Percentiles rank a stretch among this genome's conserved stretches.
phyloP scores from a whole-genome alignment of 2,329 filamentous ascomycete genomes.

The Huntiella decipiens region DNA sequence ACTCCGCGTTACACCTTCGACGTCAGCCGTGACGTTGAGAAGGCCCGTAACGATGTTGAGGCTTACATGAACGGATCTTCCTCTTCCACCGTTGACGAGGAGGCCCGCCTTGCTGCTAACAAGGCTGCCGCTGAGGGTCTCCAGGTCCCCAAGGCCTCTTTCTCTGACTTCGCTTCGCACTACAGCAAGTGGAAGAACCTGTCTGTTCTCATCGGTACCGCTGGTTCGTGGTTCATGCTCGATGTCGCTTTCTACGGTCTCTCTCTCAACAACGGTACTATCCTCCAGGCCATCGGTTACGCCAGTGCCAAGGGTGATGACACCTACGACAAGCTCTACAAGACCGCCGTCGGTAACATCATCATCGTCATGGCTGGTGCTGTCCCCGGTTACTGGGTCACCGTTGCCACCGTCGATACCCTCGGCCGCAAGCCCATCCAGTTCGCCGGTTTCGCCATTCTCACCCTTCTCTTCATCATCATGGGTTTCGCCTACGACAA shows the following conservation, averaged over 20 bases:
- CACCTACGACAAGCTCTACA: constrained; percentile 52
- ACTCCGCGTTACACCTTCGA: constrained; percentile 80
- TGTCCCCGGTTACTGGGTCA: constrained; percentile 69
- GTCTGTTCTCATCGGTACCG: constrained; percentile 32
- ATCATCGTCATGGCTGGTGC: constrained; percentile 63
- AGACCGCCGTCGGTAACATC: constrained; percentile 59
- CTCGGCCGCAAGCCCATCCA: constrained; percentile 64
- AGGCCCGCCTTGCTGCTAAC: constrained; percentile 40
- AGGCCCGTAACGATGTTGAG: constrained; percentile 52
- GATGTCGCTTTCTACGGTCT: constrained; percentile 45
- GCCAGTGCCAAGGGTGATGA: constrained; percentile 27
- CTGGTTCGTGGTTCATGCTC: constrained; percentile 58
- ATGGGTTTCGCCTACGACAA: constrained; percentile 18
- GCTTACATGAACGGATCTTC: constrained; percentile 51
- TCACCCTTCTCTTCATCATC: constrained; percentile 40
- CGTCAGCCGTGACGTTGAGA: constrained; percentile 53
- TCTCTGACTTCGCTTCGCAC: constrained; percentile 50
- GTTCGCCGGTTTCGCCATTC: constrained; percentile 39
- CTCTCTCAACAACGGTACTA: constrained; percentile 56
- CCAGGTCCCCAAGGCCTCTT: constrained; percentile 50
- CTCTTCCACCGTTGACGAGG: constrained; percentile 46
- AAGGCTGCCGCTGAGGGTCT: constrained; percentile 34
- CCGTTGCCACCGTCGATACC: constrained; percentile 53
- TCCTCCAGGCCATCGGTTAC: constrained; percentile 54
- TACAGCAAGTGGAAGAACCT: constrained; percentile 54